Conservation (phyloP, 2,329 filamentous ascomycete species). For the Mycosphaerella arachidis region DNA sequence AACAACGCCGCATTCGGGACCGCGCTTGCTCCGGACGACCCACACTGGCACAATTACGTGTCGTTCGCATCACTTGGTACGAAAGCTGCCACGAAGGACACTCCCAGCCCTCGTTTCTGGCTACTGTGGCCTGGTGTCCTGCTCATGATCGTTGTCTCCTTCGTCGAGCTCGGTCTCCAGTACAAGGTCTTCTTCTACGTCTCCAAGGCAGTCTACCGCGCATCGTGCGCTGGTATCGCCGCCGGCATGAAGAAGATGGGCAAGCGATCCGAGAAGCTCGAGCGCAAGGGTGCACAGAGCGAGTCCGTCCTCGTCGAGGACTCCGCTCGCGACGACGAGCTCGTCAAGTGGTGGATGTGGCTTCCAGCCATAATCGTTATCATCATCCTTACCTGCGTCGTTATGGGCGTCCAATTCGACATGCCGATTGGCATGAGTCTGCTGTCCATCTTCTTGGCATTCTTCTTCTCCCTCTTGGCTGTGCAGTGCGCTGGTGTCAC, state of each 20-base stretch:
- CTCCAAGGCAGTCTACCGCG: slow-evolving; percentile 49
- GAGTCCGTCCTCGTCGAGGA: slow-evolving; percentile 48
- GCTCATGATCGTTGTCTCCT: slow-evolving; percentile 49
- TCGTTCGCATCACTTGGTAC: slow-evolving; percentile 39
- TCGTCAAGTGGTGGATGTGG: slow-evolving; percentile 54
- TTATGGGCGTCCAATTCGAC: slow-evolving; percentile 52
- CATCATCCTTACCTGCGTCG: slow-evolving; percentile 46
- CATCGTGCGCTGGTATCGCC: slow-evolving; percentile 43
- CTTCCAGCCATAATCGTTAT: slow-evolving; percentile 43
- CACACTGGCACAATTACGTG: slow-evolving; percentile 42
- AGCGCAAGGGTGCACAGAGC: slow-evolving; percentile 38
- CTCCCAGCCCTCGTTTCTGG: slow-evolving; percentile 50
- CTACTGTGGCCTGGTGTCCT: slow-evolving; percentile 50
- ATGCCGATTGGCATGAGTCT: slow-evolving; percentile 56
- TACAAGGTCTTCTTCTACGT: slow-evolving; percentile 42
- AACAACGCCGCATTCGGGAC: slow-evolving; percentile 47
- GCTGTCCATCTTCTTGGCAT: slow-evolving; percentile 53
- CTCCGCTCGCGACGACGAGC: slow-evolving; percentile 44
- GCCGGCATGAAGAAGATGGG: slow-evolving; percentile 36
- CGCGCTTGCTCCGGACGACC: slow-evolving; percentile 26
- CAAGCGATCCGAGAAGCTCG: slow-evolving; percentile 42
- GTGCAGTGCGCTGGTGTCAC: slow-evolving; percentile 53
- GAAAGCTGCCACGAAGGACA: slow-evolving; percentile 37
- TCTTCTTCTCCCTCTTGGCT: slow-evolving; percentile 59
- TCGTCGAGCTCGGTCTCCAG: slow-evolving; percentile 36